These are phyloP conservation scores for Wickerhamomyces canadensis DNA, from an alignment of 805 yeast genomes.

Conservation along the genomic window DNA sequence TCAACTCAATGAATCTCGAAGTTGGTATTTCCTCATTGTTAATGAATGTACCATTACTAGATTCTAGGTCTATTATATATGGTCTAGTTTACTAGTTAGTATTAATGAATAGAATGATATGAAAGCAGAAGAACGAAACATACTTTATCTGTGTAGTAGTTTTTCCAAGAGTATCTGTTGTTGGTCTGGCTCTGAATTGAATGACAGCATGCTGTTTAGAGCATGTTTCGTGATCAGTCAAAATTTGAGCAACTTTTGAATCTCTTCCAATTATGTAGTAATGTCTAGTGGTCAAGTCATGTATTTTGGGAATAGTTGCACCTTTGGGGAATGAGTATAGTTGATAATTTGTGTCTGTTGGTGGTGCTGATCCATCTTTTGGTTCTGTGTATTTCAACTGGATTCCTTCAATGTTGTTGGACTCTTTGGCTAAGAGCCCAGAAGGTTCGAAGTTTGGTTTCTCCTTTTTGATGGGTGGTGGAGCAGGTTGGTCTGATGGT, in stretches of 20 bases:
- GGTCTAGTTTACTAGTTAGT: conserved; percentile 20
- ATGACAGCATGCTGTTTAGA: conserved; percentile 46
- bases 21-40: conserved; percentile 35
- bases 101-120: background rate
- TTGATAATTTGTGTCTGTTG: too few species aligned
- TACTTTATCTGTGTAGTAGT: conserved; percentile 3
- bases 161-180: background rate
- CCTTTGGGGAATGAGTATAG: conserved; percentile 27
- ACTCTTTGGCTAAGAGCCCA: conserved; percentile 37
- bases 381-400: conserved; percentile 36
- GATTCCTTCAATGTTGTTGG: conserved; percentile 29
- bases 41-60: conserved; percentile 41
- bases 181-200: conserved; percentile 32
- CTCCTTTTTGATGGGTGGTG: conserved; percentile 6
- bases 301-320: conserved; percentile 20
- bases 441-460: conserved; percentile 35
- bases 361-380: too few species aligned
- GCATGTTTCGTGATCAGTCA: conserved; percentile 30
- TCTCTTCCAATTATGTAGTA: conserved; percentile 33
- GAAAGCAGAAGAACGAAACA: background rate
- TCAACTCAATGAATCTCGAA: conserved; percentile 37
- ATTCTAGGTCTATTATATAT: conserved; percentile 41
- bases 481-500: too few species aligned
- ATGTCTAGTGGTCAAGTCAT: conserved; percentile 23
- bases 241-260: conserved; percentile 30